Base-by-base conservation (phyloP, 805 yeast species). In the Nakazawaea ishiwadae region DNA sequence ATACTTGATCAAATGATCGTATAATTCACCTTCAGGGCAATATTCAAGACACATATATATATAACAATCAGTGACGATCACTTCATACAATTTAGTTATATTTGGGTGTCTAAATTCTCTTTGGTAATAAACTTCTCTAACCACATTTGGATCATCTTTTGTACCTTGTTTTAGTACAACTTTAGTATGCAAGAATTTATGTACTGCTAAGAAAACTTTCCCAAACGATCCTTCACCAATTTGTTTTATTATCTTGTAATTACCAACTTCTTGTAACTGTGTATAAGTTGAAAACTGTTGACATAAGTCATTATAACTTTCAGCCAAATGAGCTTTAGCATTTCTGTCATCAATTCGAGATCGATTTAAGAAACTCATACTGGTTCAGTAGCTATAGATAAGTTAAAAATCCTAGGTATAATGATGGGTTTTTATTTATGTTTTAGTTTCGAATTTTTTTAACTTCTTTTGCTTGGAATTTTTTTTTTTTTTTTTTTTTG, bases 191-290 rank as follows among this genome's bases (percentile, higher is more conserved):
- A 96, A 74, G 35, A 89, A 68, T 39, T 73, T 72, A 54, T 91
- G 98, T 28, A 69, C 68, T 1, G 96, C 98, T 23, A 91, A 64
- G 57, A 83, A 93, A 1, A 89, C 96, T 54, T 84, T 85, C 7
- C 98, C 97, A 69, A 89, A 91, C 3, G 95, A 75, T 8, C 97
- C 97, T 52, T 86, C 89, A 2, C 97, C 98, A 17, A 91, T 82
- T 49, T 81, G 85, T 44, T 79, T 68, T 5, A 78, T 53, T 6
- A 93, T 77, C 39, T 72, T 66, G 55, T 91, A 91, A 59, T 84
- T 87, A 1, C 99, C 98, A 10, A 91, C 80, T 42, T 80, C 84
- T 36, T 66, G 66, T 32, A 80, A 62, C 31, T 73, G 35, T 9
- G 35, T 30, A 33, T n/a, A 29, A 9, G 39, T 37, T 6, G 42